phyloP scores from a whole-genome alignment of 2,329 filamentous ascomycete species.

The Talaromyces rugulosus region DNA sequence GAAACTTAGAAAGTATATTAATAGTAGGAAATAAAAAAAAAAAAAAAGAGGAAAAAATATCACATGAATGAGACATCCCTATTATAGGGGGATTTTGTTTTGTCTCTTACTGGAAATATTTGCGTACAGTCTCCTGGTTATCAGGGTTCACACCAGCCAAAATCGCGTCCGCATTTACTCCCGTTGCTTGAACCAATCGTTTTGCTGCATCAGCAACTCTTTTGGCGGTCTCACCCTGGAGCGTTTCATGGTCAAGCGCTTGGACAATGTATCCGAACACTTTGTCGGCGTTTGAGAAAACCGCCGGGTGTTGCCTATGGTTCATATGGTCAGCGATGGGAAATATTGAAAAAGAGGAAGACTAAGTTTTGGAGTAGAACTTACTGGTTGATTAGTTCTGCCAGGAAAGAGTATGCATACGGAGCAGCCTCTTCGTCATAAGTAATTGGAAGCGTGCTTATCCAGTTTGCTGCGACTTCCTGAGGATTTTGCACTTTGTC shows the following conservation, averaged over 20 bases:
- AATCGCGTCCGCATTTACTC: conserved; percentile 70
- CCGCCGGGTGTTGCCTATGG: conserved; percentile 74
- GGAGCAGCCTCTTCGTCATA: conserved; percentile 98
- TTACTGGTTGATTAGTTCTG: conserved; percentile 90
- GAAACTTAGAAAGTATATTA: not conserved
- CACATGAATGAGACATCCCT: not conserved
- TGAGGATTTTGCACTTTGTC: conserved; percentile 71
- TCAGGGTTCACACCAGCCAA: conserved; percentile 72
- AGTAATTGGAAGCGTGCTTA: conserved; percentile 82
- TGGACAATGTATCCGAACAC: conserved; percentile 82
- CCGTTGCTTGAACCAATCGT: conserved; percentile 67
- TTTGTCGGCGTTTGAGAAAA: conserved; percentile 71
- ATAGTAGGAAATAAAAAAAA: not conserved
- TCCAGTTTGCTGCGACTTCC: conserved; percentile 76
- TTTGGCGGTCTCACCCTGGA: conserved; percentile 76
- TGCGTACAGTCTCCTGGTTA: conserved; percentile 73
- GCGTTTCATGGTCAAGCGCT: conserved; percentile 83
- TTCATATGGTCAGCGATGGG: conserved; percentile 14
- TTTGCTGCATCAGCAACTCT: conserved; percentile 76
- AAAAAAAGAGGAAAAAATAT: not conserved
- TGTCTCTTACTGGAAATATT: conserved; percentile 66
- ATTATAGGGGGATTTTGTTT: not conserved
- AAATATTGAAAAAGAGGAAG: conserved; percentile 2
- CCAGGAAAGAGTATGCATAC: conserved; percentile 89
- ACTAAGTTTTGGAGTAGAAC: conserved; percentile 35